Percentiles rank a stretch among this genome's conserved stretches.
Evolutionary conservation across 2,329 filamentous ascomycete genomes (phyloP).

Genomic region (Sarocladium strictum): DNA sequence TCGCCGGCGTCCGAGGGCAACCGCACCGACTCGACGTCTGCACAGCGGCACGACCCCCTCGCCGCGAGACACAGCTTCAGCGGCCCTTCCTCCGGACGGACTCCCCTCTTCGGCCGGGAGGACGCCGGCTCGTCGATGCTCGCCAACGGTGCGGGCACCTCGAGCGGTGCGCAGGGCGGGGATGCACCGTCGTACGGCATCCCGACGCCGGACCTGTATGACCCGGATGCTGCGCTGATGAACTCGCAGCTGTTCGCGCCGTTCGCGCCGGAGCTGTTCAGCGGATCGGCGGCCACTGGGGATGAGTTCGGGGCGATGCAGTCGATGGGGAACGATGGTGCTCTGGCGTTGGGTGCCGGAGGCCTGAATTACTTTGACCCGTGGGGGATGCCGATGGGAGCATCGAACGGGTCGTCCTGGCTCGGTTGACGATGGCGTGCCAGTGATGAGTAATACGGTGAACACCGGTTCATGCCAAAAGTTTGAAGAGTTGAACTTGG

Average conservation of each 20-base stretch:
- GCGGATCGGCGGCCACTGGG: not conserved
- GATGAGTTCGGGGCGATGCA: conserved; percentile 6
- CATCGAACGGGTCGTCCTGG: not conserved
- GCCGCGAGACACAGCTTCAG: not conserved
- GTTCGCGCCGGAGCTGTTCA: conserved; percentile 2
- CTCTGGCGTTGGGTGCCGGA: not conserved
- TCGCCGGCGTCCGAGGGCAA: conserved; percentile 1
- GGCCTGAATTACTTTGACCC: conserved; percentile 6
- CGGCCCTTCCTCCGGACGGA: not conserved
- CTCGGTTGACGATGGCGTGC: not conserved
- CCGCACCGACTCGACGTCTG: conserved; percentile 1
- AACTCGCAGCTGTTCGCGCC: not conserved
- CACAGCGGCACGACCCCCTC: not conserved
- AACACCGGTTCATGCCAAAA: too few species aligned
- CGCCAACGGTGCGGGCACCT: not conserved
- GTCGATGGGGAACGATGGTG: not conserved
- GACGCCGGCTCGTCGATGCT: not conserved
- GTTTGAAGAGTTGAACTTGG: too few species aligned
- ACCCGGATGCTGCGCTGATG: conserved; percentile 3
- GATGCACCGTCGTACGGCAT: conserved; percentile 3
- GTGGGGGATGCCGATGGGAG: not conserved
- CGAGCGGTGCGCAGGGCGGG: not conserved
- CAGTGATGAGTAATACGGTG: too few species aligned
- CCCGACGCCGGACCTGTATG: conserved; percentile 6
- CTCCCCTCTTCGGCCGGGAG: not conserved